Base-by-base conservation (phyloP, 805 yeast species). In the Cyberlindnera mississippiensis region DNA sequence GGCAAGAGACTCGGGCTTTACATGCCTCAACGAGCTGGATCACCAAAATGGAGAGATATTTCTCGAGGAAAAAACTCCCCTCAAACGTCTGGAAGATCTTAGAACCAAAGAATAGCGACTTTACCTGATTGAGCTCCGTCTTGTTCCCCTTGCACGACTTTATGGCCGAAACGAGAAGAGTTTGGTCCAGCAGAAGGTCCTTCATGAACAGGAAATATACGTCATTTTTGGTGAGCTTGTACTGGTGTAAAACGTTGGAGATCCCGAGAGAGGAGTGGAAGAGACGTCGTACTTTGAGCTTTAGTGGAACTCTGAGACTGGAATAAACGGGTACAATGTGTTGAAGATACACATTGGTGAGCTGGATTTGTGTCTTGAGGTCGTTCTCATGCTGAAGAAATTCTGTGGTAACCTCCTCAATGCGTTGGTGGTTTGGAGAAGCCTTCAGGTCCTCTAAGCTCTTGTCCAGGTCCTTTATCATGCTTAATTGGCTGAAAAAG, bases 41-140 rank as follows among this genome's bases (percentile, higher is more conserved):
- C 1, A 37, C 37, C 6, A 52, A 8, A 0, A 57, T 17, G 4
- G 15, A 13, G n/a, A 53, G 33, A 33, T 53, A 57, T 0, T 33
- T 38, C 10, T 41, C 42, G n/a, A 57, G 28, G 0, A 20, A 36
- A 13, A 56, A 14, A 12, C 50, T 44, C 1, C 59, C 60, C 33
- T 55, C 51, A 28, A 55, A 55, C 0, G 50, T 20, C 8, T 56
- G 46, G 17, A 48, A 52, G 2, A 57, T 45, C 40, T 46, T 56
- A 19, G 60, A 52, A 7, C 62, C 61, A 34, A 56, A 53, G 24
- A 57, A 46, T 9, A 56, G 38, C 2, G 56, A 33, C 19, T 40
- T 50, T 1, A 52, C 34, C 28, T 49, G 59, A 6, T 22, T 16
- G 4, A 45, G 22, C 26, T 52, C 52, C 4, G 44, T 14, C 24